Conservation (phyloP, 1,284 basidiomycete genomes). For the Moniliophthora roreri region DNA sequence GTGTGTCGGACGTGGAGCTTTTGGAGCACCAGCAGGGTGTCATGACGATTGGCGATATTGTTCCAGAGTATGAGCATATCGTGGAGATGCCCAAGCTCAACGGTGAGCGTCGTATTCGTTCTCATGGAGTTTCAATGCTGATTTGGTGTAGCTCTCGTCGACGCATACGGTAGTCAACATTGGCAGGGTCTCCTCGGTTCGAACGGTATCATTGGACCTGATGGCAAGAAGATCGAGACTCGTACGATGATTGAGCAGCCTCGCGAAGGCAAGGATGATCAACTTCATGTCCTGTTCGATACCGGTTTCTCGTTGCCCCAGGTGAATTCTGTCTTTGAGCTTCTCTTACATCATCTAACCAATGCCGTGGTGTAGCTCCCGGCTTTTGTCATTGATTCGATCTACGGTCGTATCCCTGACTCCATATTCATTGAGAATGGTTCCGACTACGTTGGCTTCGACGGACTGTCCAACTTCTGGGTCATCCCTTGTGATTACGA, state of each 20-base stretch:
- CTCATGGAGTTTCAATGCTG: no score
- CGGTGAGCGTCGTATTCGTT: no score
- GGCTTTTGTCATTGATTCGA: not conserved
- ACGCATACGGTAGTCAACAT: not conserved
- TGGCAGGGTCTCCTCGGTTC: not conserved
- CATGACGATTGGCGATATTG: not conserved
- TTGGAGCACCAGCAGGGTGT: not conserved
- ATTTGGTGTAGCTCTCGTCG: not conserved
- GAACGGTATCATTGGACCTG: conserved; percentile 2
- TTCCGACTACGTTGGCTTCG: not conserved
- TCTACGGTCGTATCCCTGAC: conserved; percentile 4
- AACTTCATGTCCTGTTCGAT: conserved; percentile 3
- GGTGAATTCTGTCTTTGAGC: not conserved
- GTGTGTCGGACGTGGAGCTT: not conserved
- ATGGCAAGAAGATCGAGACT: conserved; percentile 1
- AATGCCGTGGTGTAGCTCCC: not conserved
- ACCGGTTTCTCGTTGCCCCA: not conserved
- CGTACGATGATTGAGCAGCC: not conserved
- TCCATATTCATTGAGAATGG: not conserved
- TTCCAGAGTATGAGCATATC: not conserved
- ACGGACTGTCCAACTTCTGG: not conserved
- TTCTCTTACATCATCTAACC: no score
- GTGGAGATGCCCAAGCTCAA: not conserved
- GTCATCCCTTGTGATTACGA: conserved; percentile 1
- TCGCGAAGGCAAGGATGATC: not conserved